phyloP scores from a whole-genome alignment of 176 grass and related monocot species.

The Avena sativa region DNA sequence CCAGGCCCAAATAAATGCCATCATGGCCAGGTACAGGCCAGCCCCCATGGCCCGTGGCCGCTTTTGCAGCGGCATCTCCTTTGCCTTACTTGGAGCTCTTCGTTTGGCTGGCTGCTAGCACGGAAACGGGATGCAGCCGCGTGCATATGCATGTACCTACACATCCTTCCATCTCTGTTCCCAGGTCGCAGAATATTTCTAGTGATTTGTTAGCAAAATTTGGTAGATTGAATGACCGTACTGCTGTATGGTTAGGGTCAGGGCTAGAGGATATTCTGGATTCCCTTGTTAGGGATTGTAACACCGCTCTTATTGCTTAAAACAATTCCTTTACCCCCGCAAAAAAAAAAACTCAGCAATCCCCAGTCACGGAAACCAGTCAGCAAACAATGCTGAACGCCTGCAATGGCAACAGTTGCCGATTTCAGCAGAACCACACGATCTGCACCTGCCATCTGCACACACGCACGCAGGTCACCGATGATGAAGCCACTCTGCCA shows the following conservation, averaged over 20 bases:
- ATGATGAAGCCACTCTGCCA: neutral
- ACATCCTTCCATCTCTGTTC: neutral
- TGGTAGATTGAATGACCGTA: too few relatives aligned
- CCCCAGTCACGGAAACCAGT: too few relatives aligned
- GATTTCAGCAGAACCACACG: slow-evolving; percentile 34
- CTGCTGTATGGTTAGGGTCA: too few relatives aligned
- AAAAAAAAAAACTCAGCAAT: neutral
- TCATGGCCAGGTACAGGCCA: neutral
- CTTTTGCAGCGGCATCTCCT: neutral
- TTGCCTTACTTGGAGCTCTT: neutral
- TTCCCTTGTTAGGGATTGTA: too few relatives aligned
- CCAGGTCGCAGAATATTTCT: too few relatives aligned
- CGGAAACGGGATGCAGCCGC: slow-evolving; percentile 12
- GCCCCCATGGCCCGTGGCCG: slow-evolving; percentile 21
- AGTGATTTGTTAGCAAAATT: too few relatives aligned
- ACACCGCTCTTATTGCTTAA: too few relatives aligned
- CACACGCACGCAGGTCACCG: neutral
- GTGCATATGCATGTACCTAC: neutral
- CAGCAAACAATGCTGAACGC: neutral
- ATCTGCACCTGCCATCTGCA: slow-evolving; percentile 24
- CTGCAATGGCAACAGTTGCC: neutral
- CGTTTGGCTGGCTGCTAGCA: slow-evolving; percentile 6
- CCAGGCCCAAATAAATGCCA: slow-evolving; percentile 40
- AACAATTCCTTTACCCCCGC: too few relatives aligned
- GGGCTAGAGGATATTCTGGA: too few relatives aligned